Conservation (phyloP, 2,329 filamentous ascomycete genomes). For the Penicillium sp. region DNA sequence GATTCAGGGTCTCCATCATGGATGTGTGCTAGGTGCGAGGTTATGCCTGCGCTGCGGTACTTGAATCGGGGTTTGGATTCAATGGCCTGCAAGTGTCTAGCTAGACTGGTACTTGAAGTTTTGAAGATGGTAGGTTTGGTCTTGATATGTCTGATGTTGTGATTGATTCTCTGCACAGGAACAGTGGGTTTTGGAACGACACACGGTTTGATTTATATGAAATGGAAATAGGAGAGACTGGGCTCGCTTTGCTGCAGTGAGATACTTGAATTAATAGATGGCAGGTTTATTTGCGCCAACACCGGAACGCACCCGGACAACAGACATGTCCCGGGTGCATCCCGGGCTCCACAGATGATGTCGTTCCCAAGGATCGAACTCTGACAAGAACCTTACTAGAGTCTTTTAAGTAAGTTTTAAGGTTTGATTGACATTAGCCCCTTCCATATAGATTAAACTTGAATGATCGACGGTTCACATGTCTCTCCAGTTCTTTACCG, state of each 20-base stretch:
- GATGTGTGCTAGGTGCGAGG: neutral
- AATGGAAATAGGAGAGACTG: neutral
- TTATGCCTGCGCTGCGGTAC: neutral
- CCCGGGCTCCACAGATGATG: constrained; percentile 6
- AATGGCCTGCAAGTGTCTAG: neutral
- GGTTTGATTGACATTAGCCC: neutral
- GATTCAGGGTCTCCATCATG: constrained; percentile 1
- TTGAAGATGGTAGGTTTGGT: neutral
- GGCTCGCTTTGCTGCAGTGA: neutral
- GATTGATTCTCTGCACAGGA: neutral
- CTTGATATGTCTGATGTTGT: neutral
- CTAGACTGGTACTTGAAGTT: neutral
- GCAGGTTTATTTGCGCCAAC: constrained; percentile 15
- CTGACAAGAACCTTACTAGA: neutral
- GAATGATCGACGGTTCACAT: too few relatives aligned
- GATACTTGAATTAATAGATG: constrained; percentile 2
- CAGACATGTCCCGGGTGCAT: constrained; percentile 12
- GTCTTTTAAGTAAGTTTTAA: too few relatives aligned
- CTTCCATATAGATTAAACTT: too few relatives aligned
- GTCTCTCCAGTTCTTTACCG: too few relatives aligned
- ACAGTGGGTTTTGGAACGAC: neutral
- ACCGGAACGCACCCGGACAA: constrained; percentile 17
- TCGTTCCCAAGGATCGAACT: neutral
- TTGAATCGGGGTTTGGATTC: neutral
- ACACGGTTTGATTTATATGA: neutral